Evolutionary conservation across 2,329 filamentous ascomycete genomes (phyloP).

Genomic region (Myriangium duriaei): DNA sequence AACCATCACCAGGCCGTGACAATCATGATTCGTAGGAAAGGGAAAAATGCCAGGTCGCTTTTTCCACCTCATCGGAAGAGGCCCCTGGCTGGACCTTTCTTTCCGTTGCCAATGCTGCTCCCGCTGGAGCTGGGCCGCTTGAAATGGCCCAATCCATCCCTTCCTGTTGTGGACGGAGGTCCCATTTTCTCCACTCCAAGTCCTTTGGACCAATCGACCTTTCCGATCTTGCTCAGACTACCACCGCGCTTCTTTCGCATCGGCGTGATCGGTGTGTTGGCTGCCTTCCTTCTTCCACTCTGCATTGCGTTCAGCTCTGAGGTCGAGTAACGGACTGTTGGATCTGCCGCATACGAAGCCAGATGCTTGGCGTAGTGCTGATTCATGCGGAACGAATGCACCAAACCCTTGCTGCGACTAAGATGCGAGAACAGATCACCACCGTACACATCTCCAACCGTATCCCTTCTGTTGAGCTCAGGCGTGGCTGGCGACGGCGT

Average conservation of each 20-base stretch:
- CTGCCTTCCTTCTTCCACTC: slow-evolving; percentile 52
- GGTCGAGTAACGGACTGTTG: slow-evolving; percentile 50
- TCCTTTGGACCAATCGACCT: slow-evolving; percentile 10
- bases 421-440: slow-evolving; percentile 50
- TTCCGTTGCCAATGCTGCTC: not conserved
- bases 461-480: not conserved
- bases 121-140: not conserved
- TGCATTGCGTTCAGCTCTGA: slow-evolving; percentile 49
- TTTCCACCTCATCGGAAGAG: not conserved
- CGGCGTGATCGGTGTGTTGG: slow-evolving; percentile 56
- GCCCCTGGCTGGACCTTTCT: not conserved
- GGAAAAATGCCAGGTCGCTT: not conserved
- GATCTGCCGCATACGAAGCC: slow-evolving; percentile 46
- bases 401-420: slow-evolving; percentile 47
- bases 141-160: not conserved
- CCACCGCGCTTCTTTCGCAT: slow-evolving; percentile 36
- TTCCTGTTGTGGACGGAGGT: not conserved
- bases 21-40: not conserved
- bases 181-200: slow-evolving; percentile 1
- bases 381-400: slow-evolving; percentile 63
- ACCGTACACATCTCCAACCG: not conserved
- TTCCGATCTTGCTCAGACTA: slow-evolving; percentile 13
- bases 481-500: slow-evolving; percentile 3
- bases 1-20: not conserved
- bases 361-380: slow-evolving; percentile 38